Conservation (phyloP, 176 grass and related monocot species). For the Bromus sterilis region DNA sequence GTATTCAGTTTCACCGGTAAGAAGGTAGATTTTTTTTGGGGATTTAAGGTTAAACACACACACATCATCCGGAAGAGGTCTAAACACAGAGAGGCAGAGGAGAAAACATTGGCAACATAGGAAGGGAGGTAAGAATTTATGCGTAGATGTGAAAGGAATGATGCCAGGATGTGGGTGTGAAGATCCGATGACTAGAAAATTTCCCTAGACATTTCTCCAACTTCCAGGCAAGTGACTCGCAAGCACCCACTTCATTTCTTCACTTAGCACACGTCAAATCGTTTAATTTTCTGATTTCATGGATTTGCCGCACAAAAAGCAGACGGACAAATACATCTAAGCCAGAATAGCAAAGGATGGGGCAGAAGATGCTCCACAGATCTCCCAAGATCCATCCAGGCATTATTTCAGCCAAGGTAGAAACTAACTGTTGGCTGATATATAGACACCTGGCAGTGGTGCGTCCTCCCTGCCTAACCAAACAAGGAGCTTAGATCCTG, state of each 20-base stretch:
- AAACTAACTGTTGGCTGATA: background rate
- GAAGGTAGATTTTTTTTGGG: too few species aligned
- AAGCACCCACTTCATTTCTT: background rate
- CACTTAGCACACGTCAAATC: background rate
- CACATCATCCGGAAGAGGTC: too few species aligned
- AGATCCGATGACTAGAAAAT: background rate
- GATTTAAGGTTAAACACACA: too few species aligned
- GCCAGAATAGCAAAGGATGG: background rate
- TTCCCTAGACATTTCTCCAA: background rate
- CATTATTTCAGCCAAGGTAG: background rate
- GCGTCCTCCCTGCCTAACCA: conserved; percentile 7
- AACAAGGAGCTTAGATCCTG: background rate
- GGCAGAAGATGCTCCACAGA: background rate
- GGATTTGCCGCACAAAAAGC: background rate
- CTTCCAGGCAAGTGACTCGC: background rate
- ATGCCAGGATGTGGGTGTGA: background rate
- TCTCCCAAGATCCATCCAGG: background rate
- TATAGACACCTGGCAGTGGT: conserved; percentile 17
- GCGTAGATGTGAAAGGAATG: background rate
- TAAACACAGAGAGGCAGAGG: background rate
- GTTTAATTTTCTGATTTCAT: background rate
- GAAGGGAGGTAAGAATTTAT: background rate
- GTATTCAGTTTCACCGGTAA: too few species aligned
- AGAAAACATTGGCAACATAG: background rate
- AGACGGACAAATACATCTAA: background rate